Conservation (phyloP, 1,284 basidiomycete genomes). For the Cryptococcus depauperatus region DNA sequence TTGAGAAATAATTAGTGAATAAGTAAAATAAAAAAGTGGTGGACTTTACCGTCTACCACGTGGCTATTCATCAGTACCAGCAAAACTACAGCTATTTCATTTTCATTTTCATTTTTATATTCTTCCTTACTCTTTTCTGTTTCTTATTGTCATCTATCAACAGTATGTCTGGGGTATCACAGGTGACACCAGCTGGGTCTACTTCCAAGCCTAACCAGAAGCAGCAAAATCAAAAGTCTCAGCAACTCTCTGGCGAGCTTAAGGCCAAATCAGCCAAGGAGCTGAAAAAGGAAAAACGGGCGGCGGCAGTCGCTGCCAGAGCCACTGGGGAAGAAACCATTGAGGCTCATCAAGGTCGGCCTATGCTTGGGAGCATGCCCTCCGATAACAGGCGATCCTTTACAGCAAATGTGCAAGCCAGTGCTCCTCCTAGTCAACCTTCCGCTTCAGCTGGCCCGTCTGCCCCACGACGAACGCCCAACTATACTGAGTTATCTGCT, state of each 20-base stretch:
- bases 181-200: too few species aligned
- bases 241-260: slow-evolving; percentile 3
- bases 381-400: not conserved
- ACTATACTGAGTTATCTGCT: slow-evolving; percentile 10
- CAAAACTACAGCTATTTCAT: too few species aligned
- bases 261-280: slow-evolving; percentile 40
- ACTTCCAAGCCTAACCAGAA: not conserved
- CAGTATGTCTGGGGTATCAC: too few species aligned
- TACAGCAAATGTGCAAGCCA: not conserved
- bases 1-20: too few species aligned
- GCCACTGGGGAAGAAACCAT: not conserved
- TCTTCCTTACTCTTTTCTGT: too few species aligned
- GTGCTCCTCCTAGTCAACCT: not conserved
- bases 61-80: too few species aligned
- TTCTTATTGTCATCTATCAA: too few species aligned
- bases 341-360: slow-evolving; percentile 1
- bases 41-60: too few species aligned
- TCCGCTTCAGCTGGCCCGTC: slow-evolving; percentile 12
- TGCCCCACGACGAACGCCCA: slow-evolving; percentile 13
- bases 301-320: slow-evolving; percentile 40
- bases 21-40: too few species aligned
- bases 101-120: too few species aligned
- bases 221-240: not conserved
- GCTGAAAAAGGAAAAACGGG: slow-evolving; percentile 42
- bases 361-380: not conserved